Evolutionary conservation across 2,329 filamentous ascomycete genomes (phyloP).

Genomic region (Exophiala sp.): DNA sequence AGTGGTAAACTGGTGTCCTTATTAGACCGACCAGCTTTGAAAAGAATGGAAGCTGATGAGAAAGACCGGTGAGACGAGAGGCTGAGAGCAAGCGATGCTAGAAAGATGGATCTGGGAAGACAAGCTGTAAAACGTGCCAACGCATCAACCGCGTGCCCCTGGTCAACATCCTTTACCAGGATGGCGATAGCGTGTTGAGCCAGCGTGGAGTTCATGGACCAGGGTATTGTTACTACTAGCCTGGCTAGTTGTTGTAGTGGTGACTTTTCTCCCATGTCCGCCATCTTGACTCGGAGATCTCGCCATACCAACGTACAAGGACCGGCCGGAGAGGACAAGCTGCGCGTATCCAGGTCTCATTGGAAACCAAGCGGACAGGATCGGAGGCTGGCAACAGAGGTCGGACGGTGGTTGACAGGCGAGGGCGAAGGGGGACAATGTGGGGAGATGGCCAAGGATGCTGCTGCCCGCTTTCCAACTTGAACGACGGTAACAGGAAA

Average conservation of each 20-base stretch:
- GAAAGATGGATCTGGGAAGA: constrained; percentile 9
- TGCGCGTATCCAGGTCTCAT: neutral
- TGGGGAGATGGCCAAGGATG: neutral
- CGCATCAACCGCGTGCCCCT: constrained; percentile 27
- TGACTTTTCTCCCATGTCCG: neutral
- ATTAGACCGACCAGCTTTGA: neutral
- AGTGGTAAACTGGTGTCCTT: constrained; percentile 6
- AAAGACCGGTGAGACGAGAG: constrained; percentile 16
- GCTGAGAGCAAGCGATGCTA: constrained; percentile 17
- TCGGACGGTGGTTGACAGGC: neutral
- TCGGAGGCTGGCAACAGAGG: neutral
- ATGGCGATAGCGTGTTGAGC: constrained; percentile 20
- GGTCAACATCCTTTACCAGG: constrained; percentile 18
- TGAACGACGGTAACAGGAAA: no score
- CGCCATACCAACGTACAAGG: neutral
- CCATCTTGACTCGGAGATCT: neutral
- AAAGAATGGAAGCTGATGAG: neutral
- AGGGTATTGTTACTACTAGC: neutral
- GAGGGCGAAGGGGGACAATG: constrained; percentile 1
- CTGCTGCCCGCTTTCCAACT: no score
- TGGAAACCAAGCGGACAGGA: neutral
- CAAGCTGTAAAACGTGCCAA: constrained; percentile 24
- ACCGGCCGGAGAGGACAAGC: no score
- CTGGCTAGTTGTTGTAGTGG: neutral
- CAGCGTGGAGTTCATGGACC: neutral